phyloP scores from a whole-genome alignment of 148 eudicot species.

The Chenopodium quinoa region DNA sequence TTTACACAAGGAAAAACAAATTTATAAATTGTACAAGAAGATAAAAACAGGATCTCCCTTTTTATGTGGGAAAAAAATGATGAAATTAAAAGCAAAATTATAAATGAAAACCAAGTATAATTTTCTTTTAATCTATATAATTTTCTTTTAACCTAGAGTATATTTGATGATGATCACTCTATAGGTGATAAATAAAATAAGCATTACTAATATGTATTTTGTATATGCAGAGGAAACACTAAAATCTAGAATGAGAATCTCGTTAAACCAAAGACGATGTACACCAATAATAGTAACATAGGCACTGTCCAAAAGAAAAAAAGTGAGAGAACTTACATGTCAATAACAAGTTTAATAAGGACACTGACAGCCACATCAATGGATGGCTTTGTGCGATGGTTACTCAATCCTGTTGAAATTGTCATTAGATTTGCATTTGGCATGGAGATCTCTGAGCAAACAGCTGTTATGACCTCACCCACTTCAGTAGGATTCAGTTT shows the following conservation, averaged over 20 bases:
- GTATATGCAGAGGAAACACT: background rate
- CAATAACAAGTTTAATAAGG: conserved; percentile 95
- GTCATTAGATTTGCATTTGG: conserved; percentile 56
- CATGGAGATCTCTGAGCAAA: conserved; percentile 75
- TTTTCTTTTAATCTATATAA: background rate
- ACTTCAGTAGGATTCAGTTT: conserved; percentile 83
- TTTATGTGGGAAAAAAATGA: background rate
- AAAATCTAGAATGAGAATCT: background rate
- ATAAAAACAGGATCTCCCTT: background rate
- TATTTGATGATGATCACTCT: background rate
- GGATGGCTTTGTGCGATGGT: conserved; percentile 72
- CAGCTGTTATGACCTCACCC: conserved; percentile 90
- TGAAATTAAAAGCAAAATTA: background rate
- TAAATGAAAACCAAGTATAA: background rate
- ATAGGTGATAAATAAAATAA: background rate
- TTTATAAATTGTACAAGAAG: background rate
- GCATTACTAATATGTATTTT: background rate
- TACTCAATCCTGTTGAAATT: conserved; percentile 68
- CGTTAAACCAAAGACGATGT: background rate
- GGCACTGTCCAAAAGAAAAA: background rate
- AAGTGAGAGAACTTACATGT: conserved; percentile 65
- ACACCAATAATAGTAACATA: background rate
- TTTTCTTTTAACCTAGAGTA: background rate
- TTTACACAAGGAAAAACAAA: background rate
- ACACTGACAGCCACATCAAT: conserved; percentile 97